phyloP scores from a whole-genome alignment of 2,329 filamentous ascomycete species.

The Samsoniella hepiali region DNA sequence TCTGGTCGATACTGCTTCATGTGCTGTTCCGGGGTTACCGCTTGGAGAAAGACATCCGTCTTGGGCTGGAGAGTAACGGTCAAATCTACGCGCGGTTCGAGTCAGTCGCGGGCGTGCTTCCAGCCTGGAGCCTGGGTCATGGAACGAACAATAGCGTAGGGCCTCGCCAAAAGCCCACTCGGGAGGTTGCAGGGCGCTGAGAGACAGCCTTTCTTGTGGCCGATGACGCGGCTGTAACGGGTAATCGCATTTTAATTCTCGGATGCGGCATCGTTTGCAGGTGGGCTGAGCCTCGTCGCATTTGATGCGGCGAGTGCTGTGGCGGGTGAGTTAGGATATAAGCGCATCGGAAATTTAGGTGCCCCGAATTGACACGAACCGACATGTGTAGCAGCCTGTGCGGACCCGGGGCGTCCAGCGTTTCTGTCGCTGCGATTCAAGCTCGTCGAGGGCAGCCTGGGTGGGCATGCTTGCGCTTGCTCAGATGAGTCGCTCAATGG shows the following conservation, averaged over 20 bases:
- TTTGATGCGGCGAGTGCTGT: constrained; percentile 4
- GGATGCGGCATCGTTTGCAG: not conserved
- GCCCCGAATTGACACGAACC: not conserved
- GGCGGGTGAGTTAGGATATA: not conserved
- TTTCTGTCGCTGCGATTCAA: not conserved
- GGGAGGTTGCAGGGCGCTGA: not conserved
- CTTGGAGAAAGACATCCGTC: not conserved
- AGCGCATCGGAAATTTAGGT: not conserved
- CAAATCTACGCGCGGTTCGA: not conserved
- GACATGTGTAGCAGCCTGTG: constrained; percentile 6
- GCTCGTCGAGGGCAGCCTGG: not conserved
- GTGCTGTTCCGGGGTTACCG: not conserved
- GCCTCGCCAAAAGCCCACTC: constrained; percentile 8
- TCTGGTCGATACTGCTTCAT: not conserved
- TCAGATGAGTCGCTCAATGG: not conserved
- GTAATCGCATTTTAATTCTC: not conserved
- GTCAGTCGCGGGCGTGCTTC: not conserved
- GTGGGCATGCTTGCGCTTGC: not conserved
- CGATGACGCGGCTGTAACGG: not conserved
- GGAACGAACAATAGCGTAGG: constrained; percentile 1
- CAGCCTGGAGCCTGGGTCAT: not conserved
- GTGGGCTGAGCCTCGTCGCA: constrained; percentile 4
- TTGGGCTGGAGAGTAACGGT: not conserved
- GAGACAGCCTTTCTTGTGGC: not conserved
- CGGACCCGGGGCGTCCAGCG: constrained; percentile 6